Conservation (phyloP, 1,284 basidiomycete genomes). For the Pholiota adiposa region DNA sequence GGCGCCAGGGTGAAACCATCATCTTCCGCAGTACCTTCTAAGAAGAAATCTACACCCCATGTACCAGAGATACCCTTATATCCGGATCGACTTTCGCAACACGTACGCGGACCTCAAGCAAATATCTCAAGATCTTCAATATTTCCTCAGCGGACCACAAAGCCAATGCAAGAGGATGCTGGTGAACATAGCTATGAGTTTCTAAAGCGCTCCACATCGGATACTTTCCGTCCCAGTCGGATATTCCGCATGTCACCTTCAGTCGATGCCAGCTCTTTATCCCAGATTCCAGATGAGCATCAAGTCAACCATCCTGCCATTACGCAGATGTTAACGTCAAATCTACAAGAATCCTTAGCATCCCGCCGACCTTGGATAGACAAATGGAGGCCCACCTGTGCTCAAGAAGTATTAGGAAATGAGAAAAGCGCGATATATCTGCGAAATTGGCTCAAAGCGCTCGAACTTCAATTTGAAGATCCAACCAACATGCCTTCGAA, state of each 20-base stretch:
- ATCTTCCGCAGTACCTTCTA: slow-evolving; percentile 6
- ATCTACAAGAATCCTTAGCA: slow-evolving; percentile 22
- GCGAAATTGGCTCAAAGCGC: slow-evolving; percentile 79
- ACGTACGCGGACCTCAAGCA: slow-evolving; percentile 62
- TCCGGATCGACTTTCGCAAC: slow-evolving; percentile 59
- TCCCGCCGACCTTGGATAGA: slow-evolving; percentile 71
- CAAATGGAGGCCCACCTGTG: slow-evolving; percentile 76
- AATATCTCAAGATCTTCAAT: slow-evolving; percentile 22
- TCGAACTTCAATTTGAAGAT: slow-evolving; percentile 62
- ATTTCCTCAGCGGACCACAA: slow-evolving; percentile 25
- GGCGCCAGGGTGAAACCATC: slow-evolving; percentile 21
- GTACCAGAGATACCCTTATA: slow-evolving; percentile 41
- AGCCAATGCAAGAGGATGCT: neutral
- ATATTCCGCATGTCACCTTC: slow-evolving; percentile 15
- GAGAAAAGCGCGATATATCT: slow-evolving; percentile 75
- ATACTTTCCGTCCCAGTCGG: slow-evolving; percentile 16
- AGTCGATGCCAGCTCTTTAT: slow-evolving; percentile 2
- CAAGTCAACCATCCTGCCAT: slow-evolving; percentile 56
- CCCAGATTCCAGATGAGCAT: slow-evolving; percentile 38
- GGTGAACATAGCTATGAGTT: slow-evolving; percentile 10
- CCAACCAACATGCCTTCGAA: slow-evolving; percentile 20
- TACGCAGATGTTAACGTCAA: slow-evolving; percentile 40
- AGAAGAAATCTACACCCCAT: slow-evolving; percentile 15
- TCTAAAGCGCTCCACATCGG: slow-evolving; percentile 10
- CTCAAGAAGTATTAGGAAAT: slow-evolving; percentile 84